phyloP scores from a whole-genome alignment of 2,329 filamentous ascomycete species.

The Alternaria sp. region DNA sequence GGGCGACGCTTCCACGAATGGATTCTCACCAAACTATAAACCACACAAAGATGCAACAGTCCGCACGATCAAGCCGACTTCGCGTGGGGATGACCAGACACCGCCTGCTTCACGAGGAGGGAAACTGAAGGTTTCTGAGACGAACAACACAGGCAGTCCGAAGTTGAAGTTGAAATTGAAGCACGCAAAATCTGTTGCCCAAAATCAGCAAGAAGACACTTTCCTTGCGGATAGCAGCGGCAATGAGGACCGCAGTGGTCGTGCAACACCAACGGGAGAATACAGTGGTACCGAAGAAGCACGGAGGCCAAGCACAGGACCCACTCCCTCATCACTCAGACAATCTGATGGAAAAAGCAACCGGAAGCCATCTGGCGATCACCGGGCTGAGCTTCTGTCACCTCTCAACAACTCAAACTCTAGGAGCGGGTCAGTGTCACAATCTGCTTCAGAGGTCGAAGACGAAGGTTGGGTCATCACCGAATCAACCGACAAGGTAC shows the following conservation, averaged over 20 bases:
- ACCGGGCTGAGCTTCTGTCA: slow-evolving; percentile 31
- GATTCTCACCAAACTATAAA: slow-evolving; percentile 78
- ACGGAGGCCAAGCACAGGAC: slow-evolving; percentile 38
- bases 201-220: slow-evolving; percentile 50
- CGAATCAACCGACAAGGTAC: slow-evolving; percentile 35
- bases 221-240: slow-evolving; percentile 62
- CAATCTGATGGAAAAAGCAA: slow-evolving; percentile 32
- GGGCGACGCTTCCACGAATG: slow-evolving; percentile 53
- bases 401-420: slow-evolving; percentile 26
- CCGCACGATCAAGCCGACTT: slow-evolving; percentile 63
- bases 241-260: slow-evolving; percentile 54
- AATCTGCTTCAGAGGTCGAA: slow-evolving; percentile 44
- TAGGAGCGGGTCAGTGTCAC: slow-evolving; percentile 23
- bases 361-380: slow-evolving; percentile 31
- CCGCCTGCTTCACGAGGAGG: slow-evolving; percentile 34
- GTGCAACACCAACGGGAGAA: slow-evolving; percentile 37
- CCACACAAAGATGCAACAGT: slow-evolving; percentile 75
- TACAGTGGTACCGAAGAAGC: slow-evolving; percentile 36
- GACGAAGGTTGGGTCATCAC: slow-evolving; percentile 49
- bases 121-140: slow-evolving; percentile 31
- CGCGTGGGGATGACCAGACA: slow-evolving; percentile 38
- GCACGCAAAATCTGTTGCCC: slow-evolving; percentile 29
- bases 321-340: slow-evolving; percentile 32
- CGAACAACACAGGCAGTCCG: slow-evolving; percentile 36
- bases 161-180: slow-evolving; percentile 52